Percentiles rank a stretch among this genome's conserved stretches.
These are phyloP conservation scores for Scopulariopsis brevicaulis DNA, from an alignment of 2,329 filamentous ascomycete species.

Conservation along the genomic window DNA sequence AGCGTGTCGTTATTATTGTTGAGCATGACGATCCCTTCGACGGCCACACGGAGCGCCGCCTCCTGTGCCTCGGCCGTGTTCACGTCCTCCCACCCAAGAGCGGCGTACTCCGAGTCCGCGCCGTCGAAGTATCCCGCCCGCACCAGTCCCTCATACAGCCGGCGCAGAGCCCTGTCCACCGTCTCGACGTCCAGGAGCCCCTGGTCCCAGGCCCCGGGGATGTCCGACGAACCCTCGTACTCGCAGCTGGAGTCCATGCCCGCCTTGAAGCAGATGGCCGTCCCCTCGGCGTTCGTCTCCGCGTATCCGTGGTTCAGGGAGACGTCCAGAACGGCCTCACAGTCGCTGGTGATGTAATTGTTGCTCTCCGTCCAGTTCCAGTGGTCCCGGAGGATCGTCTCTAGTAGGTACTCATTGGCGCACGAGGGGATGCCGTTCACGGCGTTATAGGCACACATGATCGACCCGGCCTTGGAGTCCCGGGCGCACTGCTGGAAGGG, in stretches of 20 bases:
- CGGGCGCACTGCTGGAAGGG: conserved; percentile 52
- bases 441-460: conserved; percentile 54
- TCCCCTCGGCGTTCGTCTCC: conserved; percentile 18
- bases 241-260: conserved; percentile 23
- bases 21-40: conserved; percentile 33
- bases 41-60: conserved; percentile 42
- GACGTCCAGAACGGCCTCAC: conserved; percentile 50
- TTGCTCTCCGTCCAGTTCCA: conserved; percentile 52
- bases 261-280: conserved; percentile 19
- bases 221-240: conserved; percentile 13
- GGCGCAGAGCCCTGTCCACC: conserved; percentile 31
- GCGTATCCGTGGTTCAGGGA: conserved; percentile 29
- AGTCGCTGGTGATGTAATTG: conserved; percentile 55
- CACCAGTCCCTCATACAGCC: conserved; percentile 42
- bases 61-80: conserved; percentile 38
- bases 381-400: conserved; percentile 51
- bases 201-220: conserved; percentile 16
- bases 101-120: conserved; percentile 20
- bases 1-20: conserved; percentile 43
- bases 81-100: conserved; percentile 44
- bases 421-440: conserved; percentile 57
- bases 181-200: conserved; percentile 16
- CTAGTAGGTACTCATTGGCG: conserved; percentile 48
- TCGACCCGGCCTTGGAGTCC: conserved; percentile 42
- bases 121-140: conserved; percentile 47